Percentiles rank a stretch among this genome's conserved stretches.
Conservation (phyloP, 1,284 basidiomycete genomes). For the Thelephora terrestris region DNA sequence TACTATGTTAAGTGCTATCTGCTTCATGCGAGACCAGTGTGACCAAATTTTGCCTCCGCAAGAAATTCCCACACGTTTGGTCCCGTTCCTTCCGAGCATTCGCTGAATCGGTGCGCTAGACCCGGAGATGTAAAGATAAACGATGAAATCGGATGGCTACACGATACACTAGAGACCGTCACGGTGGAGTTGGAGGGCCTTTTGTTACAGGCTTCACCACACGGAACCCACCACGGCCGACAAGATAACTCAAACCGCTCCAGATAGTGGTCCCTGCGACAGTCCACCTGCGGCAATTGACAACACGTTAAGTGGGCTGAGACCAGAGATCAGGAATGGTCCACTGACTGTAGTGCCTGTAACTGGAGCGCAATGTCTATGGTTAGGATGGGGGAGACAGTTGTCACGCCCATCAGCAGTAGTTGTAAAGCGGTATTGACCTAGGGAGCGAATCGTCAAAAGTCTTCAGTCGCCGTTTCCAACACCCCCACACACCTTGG, state of each 20-base stretch:
- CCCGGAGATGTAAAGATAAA: too few species aligned
- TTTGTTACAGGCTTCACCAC: neutral
- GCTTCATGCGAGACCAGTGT: too few species aligned
- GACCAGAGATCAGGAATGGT: neutral
- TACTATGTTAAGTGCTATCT: too few species aligned
- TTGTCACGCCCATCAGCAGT: slow-evolving; percentile 81
- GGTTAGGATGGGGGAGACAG: slow-evolving; percentile 73
- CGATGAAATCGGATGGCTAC: too few species aligned
- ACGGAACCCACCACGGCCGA: slow-evolving; percentile 19
- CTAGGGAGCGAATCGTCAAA: slow-evolving; percentile 27
- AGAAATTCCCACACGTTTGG: too few species aligned
- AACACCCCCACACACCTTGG: slow-evolving; percentile 50
- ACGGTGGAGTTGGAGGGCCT: too few species aligned
- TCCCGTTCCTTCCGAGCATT: too few species aligned
- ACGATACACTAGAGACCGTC: too few species aligned
- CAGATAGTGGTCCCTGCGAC: slow-evolving; percentile 87
- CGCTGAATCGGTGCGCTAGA: too few species aligned
- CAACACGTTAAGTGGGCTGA: slow-evolving; percentile 4
- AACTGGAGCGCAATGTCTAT: slow-evolving; percentile 48
- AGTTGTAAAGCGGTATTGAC: slow-evolving; percentile 93
- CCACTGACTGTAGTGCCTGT: slow-evolving; percentile 51
- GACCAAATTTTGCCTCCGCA: too few species aligned
- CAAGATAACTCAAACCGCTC: slow-evolving; percentile 87
- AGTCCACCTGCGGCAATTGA: slow-evolving; percentile 45
- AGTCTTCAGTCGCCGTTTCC: neutral